Percentiles rank a stretch among this genome's conserved stretches.
Conservation (phyloP, 1,284 basidiomycete genomes). For the Spongiforma sp. region DNA sequence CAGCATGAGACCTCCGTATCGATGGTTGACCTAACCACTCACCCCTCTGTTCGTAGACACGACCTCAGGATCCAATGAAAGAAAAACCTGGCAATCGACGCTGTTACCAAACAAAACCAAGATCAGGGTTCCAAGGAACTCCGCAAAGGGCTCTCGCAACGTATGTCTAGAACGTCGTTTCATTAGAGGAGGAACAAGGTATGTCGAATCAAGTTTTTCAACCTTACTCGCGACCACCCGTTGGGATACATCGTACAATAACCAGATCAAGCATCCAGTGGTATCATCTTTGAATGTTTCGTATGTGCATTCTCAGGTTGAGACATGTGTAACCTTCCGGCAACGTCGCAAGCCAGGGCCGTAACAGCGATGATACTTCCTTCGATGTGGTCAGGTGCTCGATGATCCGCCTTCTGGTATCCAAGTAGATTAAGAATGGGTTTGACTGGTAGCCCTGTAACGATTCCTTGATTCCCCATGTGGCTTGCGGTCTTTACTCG, state of each 20-base stretch:
- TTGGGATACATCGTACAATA: slow-evolving; percentile 49
- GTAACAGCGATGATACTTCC: no score
- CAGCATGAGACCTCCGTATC: no score
- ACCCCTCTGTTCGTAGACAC: slow-evolving; percentile 64
- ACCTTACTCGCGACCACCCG: slow-evolving; percentile 63
- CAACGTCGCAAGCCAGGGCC: no score
- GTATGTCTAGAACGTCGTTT: slow-evolving; percentile 39
- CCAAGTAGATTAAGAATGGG: no score
- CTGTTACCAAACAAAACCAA: slow-evolving; percentile 71
- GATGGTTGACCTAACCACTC: no score
- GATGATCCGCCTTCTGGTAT: no score
- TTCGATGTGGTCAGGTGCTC: no score
- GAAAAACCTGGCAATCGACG: slow-evolving; percentile 65
- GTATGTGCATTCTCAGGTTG: slow-evolving; percentile 7
- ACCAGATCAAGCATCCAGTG: slow-evolving; percentile 34
- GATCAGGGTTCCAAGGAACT: slow-evolving; percentile 72
- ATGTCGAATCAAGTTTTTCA: slow-evolving; percentile 18
- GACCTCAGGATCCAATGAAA: slow-evolving; percentile 58
- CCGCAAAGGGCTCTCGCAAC: slow-evolving; percentile 69
- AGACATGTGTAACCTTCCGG: no score
- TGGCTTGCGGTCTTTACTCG: no score
- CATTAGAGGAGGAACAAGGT: neutral
- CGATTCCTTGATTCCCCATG: no score
- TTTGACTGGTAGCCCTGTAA: no score
- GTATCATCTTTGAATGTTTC: slow-evolving; percentile 15